Conservation (phyloP, 768 basidiomycete genomes). For the Lentinula detonsa region DNA sequence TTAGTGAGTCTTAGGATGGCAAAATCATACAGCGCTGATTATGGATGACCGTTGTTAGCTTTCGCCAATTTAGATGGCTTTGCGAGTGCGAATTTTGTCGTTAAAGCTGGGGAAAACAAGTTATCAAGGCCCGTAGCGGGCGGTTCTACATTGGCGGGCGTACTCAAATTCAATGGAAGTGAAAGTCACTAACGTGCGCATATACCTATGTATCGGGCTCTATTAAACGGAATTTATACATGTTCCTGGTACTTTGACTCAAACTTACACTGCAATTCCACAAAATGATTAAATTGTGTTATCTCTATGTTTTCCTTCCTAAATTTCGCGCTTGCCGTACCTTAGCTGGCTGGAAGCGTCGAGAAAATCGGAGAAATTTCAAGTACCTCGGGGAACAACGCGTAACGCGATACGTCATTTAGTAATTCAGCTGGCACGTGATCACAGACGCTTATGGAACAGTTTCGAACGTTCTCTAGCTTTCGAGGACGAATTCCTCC, state of each 20-base stretch:
- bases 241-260: too few relatives aligned
- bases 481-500: background rate
- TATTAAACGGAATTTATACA: too few relatives aligned
- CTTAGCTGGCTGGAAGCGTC: too few relatives aligned
- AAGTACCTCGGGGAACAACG: background rate
- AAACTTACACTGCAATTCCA: too few relatives aligned
- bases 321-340: too few relatives aligned
- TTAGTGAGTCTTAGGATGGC: constrained; percentile 25
- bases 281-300: too few relatives aligned
- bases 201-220: background rate
- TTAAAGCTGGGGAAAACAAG: constrained; percentile 38
- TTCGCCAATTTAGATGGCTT: constrained; percentile 39
- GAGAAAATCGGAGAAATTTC: background rate
- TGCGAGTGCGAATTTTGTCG: constrained; percentile 34
- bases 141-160: constrained; percentile 36
- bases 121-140: constrained; percentile 44
- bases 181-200: background rate
- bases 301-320: too few relatives aligned
- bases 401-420: background rate
- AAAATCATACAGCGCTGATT: background rate
- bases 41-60: constrained; percentile 9
- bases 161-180: constrained; percentile 24
- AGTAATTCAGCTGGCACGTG: background rate
- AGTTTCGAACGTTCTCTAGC: background rate
- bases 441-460: background rate